A percentile compares a stretch with the other conserved stretches of the same genome.
phyloP scores from a whole-genome alignment of 306 rosid genomes.

The Macrotyloma uniflorum region DNA sequence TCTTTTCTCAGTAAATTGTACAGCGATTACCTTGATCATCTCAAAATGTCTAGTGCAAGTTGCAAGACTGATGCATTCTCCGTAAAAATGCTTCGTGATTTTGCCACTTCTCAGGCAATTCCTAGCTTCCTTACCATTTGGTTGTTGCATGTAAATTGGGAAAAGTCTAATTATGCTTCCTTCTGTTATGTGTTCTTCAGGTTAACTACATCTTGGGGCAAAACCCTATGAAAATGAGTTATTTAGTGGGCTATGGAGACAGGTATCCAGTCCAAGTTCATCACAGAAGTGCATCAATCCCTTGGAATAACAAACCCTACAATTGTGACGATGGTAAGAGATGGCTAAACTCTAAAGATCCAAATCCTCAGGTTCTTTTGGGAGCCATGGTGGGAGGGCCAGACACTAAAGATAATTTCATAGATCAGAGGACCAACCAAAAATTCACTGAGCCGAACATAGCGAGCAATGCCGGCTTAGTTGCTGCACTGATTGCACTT shows the following conservation, averaged over 20 bases:
- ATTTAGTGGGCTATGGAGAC: constrained; percentile 72
- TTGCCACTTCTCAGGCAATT: constrained; percentile 68
- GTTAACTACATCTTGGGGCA: constrained; percentile 78
- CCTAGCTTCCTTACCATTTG: not conserved
- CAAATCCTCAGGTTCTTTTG: constrained; percentile 65
- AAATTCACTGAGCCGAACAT: constrained; percentile 76
- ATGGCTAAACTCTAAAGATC: constrained; percentile 60
- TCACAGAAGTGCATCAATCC: constrained; percentile 84
- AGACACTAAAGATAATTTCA: constrained; percentile 55
- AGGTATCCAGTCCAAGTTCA: constrained; percentile 70
- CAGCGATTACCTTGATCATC: constrained; percentile 74
- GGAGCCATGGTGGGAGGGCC: constrained; percentile 95
- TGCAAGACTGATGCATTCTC: constrained; percentile 56
- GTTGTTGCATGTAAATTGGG: not conserved
- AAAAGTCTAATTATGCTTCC: constrained; percentile 1
- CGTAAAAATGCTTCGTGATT: constrained; percentile 49
- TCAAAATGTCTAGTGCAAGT: constrained; percentile 44
- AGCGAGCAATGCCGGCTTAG: constrained; percentile 86
- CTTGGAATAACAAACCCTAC: constrained; percentile 56
- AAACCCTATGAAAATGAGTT: constrained; percentile 81
- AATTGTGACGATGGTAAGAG: constrained; percentile 53
- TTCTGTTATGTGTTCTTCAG: constrained; percentile 41
- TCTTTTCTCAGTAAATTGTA: constrained; percentile 78
- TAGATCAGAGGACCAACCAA: constrained; percentile 61
- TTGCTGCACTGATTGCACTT: constrained; percentile 79